These are phyloP conservation scores for Hymenoscyphus fraxineus DNA, from an alignment of 2,329 filamentous ascomycete species.

Conservation along the genomic window DNA sequence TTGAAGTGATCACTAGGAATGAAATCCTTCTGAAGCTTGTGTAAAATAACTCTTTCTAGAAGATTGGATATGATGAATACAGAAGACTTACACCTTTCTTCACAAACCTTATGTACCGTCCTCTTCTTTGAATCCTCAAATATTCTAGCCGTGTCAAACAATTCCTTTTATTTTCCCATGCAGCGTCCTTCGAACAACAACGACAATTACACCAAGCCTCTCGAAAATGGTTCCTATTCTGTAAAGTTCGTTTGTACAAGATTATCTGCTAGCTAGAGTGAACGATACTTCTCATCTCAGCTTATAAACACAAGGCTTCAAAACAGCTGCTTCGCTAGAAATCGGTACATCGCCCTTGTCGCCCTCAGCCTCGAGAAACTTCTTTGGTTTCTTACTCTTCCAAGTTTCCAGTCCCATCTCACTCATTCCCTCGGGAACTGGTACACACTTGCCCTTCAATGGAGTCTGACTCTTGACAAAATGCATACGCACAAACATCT, in stretches of 20 bases:
- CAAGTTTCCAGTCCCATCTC: constrained; percentile 58
- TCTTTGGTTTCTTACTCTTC: constrained; percentile 73
- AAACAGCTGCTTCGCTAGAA: constrained; percentile 58
- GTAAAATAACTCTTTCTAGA: too few relatives aligned
- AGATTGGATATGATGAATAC: too few relatives aligned
- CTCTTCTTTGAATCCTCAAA: too few relatives aligned
- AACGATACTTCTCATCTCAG: constrained; percentile 46
- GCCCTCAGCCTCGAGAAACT: constrained; percentile 65
- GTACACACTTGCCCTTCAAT: constrained; percentile 69
- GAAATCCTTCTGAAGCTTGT: too few relatives aligned
- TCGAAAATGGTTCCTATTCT: neutral
- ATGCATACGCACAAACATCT: constrained; percentile 97
- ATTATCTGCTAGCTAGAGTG: too few relatives aligned
- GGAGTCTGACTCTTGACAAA: constrained; percentile 83
- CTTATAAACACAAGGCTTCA: constrained; percentile 98
- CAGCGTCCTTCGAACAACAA: neutral
- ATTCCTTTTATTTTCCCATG: too few relatives aligned
- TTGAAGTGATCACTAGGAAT: too few relatives aligned
- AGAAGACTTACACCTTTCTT: too few relatives aligned
- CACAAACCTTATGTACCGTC: too few relatives aligned
- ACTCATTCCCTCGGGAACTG: constrained; percentile 40
- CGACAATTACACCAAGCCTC: too few relatives aligned
- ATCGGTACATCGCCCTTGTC: constrained; percentile 61
- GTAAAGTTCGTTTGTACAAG: neutral
- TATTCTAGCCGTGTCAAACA: too few relatives aligned